Percentiles rank a stretch among this genome's conserved stretches.
Conservation (phyloP, 2,329 filamentous ascomycete species). For the Gremmenia infestans region DNA sequence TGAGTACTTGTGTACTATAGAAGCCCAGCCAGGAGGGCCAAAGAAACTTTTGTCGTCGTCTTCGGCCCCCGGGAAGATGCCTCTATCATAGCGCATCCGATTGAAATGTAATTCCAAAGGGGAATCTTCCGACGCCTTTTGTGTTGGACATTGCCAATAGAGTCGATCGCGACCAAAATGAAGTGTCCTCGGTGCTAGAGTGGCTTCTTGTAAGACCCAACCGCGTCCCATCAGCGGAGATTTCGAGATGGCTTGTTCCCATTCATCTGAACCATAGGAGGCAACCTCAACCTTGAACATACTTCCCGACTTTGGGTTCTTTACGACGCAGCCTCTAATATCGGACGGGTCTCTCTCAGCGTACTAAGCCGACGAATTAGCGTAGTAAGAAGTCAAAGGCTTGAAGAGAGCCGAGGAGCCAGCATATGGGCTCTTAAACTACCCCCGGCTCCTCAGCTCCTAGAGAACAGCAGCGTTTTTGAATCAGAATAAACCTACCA, state of each 20-base stretch:
- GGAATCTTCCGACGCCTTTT: slow-evolving; percentile 3
- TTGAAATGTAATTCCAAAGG: slow-evolving; percentile 2
- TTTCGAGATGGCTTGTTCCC: slow-evolving; percentile 1
- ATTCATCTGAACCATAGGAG: slow-evolving; percentile 4
- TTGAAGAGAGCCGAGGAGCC: no score
- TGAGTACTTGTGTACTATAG: slow-evolving; percentile 13
- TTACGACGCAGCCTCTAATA: slow-evolving; percentile 2
- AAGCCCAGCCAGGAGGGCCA: slow-evolving; percentile 9
- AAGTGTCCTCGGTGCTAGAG: slow-evolving; percentile 8
- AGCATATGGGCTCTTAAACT: no score
- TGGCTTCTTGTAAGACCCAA: slow-evolving; percentile 14
- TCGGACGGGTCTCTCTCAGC: slow-evolving; percentile 3
- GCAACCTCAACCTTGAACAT: not conserved
- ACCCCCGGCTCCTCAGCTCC: no score
- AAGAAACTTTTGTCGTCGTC: not conserved
- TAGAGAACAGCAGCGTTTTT: no score
- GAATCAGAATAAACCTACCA: not conserved
- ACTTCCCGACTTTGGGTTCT: not conserved
- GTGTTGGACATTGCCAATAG: slow-evolving; percentile 11
- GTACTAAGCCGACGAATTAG: not conserved
- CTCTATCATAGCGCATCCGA: not conserved
- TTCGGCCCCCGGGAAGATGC: not conserved
- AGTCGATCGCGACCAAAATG: slow-evolving; percentile 8
- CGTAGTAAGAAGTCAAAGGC: no score
- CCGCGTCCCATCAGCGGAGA: slow-evolving; percentile 6